These are phyloP conservation scores for Trypanosoma scelopori DNA, from an alignment of 208 protist genomes.

Conservation along the genomic window DNA sequence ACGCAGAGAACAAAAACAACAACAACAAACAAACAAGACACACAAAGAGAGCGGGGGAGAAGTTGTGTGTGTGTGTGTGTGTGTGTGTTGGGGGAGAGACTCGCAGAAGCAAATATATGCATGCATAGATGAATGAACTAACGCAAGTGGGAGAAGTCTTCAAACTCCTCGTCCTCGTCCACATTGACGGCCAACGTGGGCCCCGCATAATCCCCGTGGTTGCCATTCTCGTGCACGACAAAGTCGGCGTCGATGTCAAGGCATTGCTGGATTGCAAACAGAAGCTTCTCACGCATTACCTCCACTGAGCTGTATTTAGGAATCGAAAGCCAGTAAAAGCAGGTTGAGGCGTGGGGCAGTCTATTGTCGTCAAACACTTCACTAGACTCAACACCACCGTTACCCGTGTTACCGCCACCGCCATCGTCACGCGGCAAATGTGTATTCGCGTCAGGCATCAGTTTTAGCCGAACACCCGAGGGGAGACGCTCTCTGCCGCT, in stretches of 20 bases:
- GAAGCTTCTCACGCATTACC: constrained; percentile 91
- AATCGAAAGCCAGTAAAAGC: constrained; percentile 95
- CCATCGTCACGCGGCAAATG: constrained; percentile 2
- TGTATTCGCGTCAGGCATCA: constrained; percentile 67
- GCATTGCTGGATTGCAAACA: constrained; percentile 95
- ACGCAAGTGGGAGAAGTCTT: constrained; percentile 87
- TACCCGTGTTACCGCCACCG: neutral
- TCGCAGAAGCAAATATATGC: constrained; percentile 11
- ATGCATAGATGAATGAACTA: constrained; percentile 24
- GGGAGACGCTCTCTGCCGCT: constrained; percentile 87
- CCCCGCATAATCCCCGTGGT: constrained; percentile 40
- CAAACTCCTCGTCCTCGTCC: constrained; percentile 78
- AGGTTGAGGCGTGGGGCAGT: constrained; percentile 94
- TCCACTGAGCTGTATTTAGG: constrained; percentile 88
- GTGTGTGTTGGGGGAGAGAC: neutral
- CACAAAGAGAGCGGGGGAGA: too few species aligned
- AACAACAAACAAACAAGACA: too few species aligned
- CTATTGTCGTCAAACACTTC: constrained; percentile 64
- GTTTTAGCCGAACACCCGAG: constrained; percentile 68
- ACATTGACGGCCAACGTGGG: constrained; percentile 57
- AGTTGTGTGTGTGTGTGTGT: too few species aligned
- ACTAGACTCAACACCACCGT: neutral
- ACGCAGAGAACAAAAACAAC: too few species aligned
- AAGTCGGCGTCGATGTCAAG: constrained; percentile 96
- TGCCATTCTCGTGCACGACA: constrained; percentile 71